Conservation (phyloP, 202 grass and related monocot genomes). For the Cymbopogon flexuosus region DNA sequence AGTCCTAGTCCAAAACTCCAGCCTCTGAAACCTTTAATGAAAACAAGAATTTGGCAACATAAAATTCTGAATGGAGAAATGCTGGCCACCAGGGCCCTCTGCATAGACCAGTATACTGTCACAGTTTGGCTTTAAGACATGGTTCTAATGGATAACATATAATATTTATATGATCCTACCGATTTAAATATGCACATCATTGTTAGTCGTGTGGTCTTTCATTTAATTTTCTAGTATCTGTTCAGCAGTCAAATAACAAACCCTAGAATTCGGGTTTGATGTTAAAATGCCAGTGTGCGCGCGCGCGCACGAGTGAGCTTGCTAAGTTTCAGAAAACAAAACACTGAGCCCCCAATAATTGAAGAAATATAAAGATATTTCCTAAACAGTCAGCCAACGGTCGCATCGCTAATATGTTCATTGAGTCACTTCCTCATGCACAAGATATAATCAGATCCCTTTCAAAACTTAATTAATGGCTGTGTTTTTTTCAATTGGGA, state of each 20-base stretch:
- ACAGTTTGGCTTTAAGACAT: not conserved
- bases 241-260: slow-evolving; percentile 19
- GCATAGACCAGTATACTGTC: not conserved
- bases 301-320: too few species aligned
- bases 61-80: not conserved
- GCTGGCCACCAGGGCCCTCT: not conserved
- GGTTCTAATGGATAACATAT: not conserved
- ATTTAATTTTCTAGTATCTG: not conserved
- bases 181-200: not conserved
- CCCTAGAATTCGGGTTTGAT: not conserved
- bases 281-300: too few species aligned
- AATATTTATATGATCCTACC: not conserved
- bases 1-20: not conserved
- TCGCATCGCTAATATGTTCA: not conserved
- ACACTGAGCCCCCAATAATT: not conserved
- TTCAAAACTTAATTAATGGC: not conserved
- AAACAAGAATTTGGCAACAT: not conserved
- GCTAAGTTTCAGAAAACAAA: too few species aligned
- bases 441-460: not conserved
- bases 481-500: not conserved
- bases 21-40: not conserved
- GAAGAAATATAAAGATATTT: not conserved
- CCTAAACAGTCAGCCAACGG: not conserved
- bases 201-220: not conserved
- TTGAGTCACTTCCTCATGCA: not conserved